Percentiles rank a stretch among this genome's conserved stretches.
These are phyloP conservation scores for Trichoderma oligosporum DNA, from an alignment of 2,329 filamentous ascomycete species.

Conservation along the genomic window DNA sequence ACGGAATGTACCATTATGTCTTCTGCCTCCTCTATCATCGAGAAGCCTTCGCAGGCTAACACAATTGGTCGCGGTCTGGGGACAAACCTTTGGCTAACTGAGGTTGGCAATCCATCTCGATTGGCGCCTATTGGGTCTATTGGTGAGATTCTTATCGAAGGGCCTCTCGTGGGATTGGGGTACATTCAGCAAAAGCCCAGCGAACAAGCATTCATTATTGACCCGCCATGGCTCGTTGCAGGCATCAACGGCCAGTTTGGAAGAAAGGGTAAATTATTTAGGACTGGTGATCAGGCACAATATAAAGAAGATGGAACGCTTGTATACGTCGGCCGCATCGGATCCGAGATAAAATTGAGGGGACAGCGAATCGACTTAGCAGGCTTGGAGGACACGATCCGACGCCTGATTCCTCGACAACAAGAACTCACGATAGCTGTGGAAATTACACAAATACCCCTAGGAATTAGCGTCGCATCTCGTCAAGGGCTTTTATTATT, in stretches of 20 bases:
- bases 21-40: background rate
- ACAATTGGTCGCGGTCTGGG: background rate
- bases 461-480: background rate
- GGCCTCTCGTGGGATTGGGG: background rate
- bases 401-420: background rate
- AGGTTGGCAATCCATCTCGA: background rate
- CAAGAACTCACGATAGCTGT: background rate
- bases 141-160: conserved; percentile 11
- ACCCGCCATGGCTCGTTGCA: conserved; percentile 41
- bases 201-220: conserved; percentile 40
- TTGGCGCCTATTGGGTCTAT: background rate
- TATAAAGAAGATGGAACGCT: conserved; percentile 30
- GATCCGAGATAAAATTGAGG: background rate
- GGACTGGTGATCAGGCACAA: conserved; percentile 44
- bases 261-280: conserved; percentile 38
- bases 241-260: conserved; percentile 26
- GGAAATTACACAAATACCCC: background rate
- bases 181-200: conserved; percentile 1
- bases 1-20: conserved; percentile 21
- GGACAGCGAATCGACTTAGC: background rate
- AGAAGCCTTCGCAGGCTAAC: background rate
- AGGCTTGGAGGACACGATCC: background rate
- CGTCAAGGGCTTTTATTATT: background rate
- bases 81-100: background rate
- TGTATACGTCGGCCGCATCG: background rate